Base-by-base conservation (phyloP, 1,284 basidiomycete genomes). In the Apiotrichum porosum region DNA sequence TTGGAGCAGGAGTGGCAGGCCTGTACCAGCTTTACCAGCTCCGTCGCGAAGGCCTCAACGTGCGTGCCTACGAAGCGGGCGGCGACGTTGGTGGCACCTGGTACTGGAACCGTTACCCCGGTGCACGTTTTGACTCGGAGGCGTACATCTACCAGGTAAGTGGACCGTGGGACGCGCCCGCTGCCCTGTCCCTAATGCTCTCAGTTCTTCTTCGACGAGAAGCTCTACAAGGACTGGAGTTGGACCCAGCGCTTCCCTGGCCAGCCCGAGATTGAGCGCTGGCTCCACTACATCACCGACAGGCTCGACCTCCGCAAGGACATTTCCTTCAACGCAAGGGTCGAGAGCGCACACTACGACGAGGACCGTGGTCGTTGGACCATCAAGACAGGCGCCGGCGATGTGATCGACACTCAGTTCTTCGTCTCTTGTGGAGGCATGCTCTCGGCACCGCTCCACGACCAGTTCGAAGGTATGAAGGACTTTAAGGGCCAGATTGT, bases 71-170 rank as follows among this genome's bases (percentile, higher is more conserved):
- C 32, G 51, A 53, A 26, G 47, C 47, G 0, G 51, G 47, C 22
- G 22, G 26, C 31, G 43, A 53, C 38, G 43, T 53, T 18, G 51
- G 47, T 10, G 51, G 51, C 4, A 53, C 51, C 3, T 53, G 51
- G 51, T 53, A 41, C 47, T 53, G 51, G 51, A 53, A 53, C 47
- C 47, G 51, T 5, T 53, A 53, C 32, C 51, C 51, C 0, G 51
- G 47, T 12, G 47, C 51, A 10, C 47, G 47, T 2, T 53, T 48
- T 31, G 51, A 53, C 47, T 39, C 35, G 4, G 51, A 53, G 24
- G 36, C 17, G 3, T 23, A 21, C 23, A 53, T 43, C 40, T 53
- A 53, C 33, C 26, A 28, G 23, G 26, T 28, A 12, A 28, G 26
- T 28, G 26, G 26, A n/a, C n/a, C n/a, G n/a, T n/a, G n/a, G n/a